phyloP scores from a whole-genome alignment of 192 early-diverging fungal genomes.

The Backusella liffmaniae region DNA sequence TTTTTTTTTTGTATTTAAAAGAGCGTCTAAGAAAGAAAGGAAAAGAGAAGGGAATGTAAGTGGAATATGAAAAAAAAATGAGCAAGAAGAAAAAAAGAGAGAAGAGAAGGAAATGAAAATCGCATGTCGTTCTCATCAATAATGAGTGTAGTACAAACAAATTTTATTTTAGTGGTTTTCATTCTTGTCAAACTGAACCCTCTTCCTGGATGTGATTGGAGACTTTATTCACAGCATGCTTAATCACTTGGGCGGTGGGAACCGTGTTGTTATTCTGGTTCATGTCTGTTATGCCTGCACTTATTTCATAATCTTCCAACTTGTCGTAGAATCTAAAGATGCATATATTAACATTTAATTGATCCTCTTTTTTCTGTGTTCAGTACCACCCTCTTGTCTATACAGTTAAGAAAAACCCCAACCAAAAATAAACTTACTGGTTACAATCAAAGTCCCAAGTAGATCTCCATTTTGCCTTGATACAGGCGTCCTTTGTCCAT shows the following conservation, averaged over 20 bases:
- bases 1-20: neutral
- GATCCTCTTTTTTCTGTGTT: neutral
- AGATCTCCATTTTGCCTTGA: constrained; percentile 72
- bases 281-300: neutral
- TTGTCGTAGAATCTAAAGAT: neutral
- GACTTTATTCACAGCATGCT: neutral
- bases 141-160: neutral
- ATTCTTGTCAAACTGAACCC: neutral
- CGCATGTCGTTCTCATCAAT: constrained; percentile 11
- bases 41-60: neutral
- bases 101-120: neutral
- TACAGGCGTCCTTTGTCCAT: constrained; percentile 77
- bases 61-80: neutral
- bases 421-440: constrained; percentile 26
- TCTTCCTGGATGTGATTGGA: neutral
- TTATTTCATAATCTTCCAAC: neutral
- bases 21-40: neutral
- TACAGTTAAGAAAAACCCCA: neutral
- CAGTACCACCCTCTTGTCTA: neutral
- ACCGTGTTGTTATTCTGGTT: neutral
- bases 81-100: neutral
- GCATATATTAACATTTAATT: no score
- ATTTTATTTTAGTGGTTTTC: neutral
- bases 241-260: neutral
- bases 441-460: constrained; percentile 61